Evolutionary conservation across 768 basidiomycete species (phyloP), one percentile per base, ranked within the genome.

Genomic region (Pholiota microspora): DNA sequence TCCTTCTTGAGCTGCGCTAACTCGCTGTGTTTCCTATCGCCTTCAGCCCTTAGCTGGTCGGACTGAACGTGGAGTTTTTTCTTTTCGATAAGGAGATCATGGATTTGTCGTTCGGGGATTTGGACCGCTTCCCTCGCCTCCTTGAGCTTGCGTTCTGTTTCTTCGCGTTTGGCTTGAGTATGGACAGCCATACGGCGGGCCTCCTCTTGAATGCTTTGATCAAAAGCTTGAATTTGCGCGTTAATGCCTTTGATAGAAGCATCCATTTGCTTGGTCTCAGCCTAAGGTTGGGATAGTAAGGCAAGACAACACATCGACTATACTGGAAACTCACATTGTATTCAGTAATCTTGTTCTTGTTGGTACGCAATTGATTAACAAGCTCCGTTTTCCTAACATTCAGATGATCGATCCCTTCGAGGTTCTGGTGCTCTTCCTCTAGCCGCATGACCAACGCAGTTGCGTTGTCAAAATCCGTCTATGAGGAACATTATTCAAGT

Each of bases 161-260:
- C 79, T 28, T 88, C 82, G 15, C 81, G 84, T 62, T 84, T 85
- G 10, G 72, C 80, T 59, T 88, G 83, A 2, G 82, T 82, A 57
- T 83, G 77, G 4, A 71, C 71, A 55, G 74, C 84, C 70, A 81
- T 75, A 36, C 78, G 82, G 27, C 67, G 70, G 5, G 76, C 73
- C 65, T 89, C 87, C 28, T 73, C 73, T 5, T 61, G 69, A 44
- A 93, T 84, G 48, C 80, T 73, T 15, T 67, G 59, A 1, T 81
- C 67, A n/a, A 81, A 66, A 1, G 69, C 73, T 7, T 64, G 58
- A 21, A 81, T 72, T 38, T 71, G 66, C 0, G 58, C 57, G 5
- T 71, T 71, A 16, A 70, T 55, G 3, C 63, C 64, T 4, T 65
- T 68, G 21, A 77, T 59, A 49, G 71, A 73, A 3, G 61, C 56